Evolutionary conservation across 2,329 filamentous ascomycete genomes (phyloP).

Genomic region (Harringtonia aguacate): DNA sequence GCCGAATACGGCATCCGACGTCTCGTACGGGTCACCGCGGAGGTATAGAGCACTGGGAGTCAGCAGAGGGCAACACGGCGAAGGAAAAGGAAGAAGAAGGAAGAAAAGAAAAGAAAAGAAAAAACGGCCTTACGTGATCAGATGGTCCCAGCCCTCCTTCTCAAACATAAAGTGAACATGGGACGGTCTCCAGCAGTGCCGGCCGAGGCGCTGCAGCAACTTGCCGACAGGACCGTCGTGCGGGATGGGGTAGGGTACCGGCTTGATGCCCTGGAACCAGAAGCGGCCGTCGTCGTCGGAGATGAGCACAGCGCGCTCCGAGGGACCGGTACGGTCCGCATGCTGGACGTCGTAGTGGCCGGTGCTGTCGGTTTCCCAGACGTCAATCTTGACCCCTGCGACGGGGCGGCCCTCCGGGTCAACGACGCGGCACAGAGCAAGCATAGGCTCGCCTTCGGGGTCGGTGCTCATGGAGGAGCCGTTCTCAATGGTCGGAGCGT

Average conservation of each 20-base stretch:
- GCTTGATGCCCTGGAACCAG: constrained; percentile 78
- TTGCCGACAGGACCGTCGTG: constrained; percentile 75
- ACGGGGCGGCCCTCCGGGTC: constrained; percentile 55
- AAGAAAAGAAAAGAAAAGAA: no score
- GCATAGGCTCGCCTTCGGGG: constrained; percentile 55
- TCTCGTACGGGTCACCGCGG: constrained; percentile 70
- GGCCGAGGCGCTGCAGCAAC: constrained; percentile 51
- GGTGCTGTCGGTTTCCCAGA: constrained; percentile 77
- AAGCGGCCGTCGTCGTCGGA: constrained; percentile 64
- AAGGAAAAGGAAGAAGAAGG: neutral
- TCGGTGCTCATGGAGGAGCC: constrained; percentile 59
- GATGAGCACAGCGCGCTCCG: constrained; percentile 56
- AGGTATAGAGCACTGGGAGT: constrained; percentile 70
- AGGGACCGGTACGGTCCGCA: constrained; percentile 48
- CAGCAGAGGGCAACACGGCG: constrained; percentile 4
- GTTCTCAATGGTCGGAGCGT: constrained; percentile 46
- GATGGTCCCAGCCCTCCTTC: constrained; percentile 64
- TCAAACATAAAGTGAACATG: constrained; percentile 89
- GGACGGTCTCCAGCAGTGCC: constrained; percentile 68
- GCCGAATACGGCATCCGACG: constrained; percentile 75
- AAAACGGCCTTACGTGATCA: constrained; percentile 62
- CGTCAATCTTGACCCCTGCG: constrained; percentile 58
- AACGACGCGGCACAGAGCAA: constrained; percentile 63
- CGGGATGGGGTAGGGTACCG: constrained; percentile 78
- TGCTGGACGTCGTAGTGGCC: constrained; percentile 79